phyloP scores from a whole-genome alignment of 495 filamentous ascomycete species.

The Penicillium argentinense region DNA sequence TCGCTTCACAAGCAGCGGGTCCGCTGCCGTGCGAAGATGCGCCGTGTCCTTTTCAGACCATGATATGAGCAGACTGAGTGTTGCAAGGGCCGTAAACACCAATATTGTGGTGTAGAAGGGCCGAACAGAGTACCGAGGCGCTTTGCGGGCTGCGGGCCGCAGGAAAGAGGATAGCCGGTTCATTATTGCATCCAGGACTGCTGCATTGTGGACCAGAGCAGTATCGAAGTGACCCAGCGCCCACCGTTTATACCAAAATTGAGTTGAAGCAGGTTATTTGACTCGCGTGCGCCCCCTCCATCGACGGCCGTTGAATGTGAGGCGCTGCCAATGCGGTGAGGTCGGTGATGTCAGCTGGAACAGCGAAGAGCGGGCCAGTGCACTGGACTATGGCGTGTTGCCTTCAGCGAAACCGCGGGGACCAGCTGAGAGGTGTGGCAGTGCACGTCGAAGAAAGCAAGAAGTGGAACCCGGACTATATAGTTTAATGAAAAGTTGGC shows the following conservation, averaged over 20 bases:
- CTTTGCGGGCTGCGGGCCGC: conserved; percentile 25
- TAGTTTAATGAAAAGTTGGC: neutral
- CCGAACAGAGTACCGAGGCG: conserved; percentile 36
- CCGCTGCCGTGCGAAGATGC: conserved; percentile 5
- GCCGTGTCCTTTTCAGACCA: conserved; percentile 5
- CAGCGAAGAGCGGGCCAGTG: conserved; percentile 24
- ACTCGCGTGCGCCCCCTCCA: conserved; percentile 2
- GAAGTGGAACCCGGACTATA: neutral
- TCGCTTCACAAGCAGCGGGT: conserved; percentile 20
- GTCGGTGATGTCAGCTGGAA: conserved; percentile 28
- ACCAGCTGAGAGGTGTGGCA: neutral
- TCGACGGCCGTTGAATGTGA: conserved; percentile 5
- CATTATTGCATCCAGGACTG: conserved; percentile 24
- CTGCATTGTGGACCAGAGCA: conserved; percentile 29
- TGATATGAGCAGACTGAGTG: conserved; percentile 25
- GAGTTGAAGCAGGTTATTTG: neutral
- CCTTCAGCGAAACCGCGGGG: neutral
- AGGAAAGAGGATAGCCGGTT: conserved; percentile 22
- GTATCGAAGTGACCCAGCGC: neutral
- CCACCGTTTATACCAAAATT: neutral
- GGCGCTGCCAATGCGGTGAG: conserved; percentile 21
- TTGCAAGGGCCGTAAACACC: conserved; percentile 28
- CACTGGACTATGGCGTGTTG: conserved; percentile 5
- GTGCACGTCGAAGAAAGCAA: neutral
- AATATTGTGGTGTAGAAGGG: conserved; percentile 39